A percentile compares a stretch with the other conserved stretches of the same genome.
These are phyloP conservation scores for Fonsecaea nubica DNA, from an alignment of 2,329 filamentous ascomycete genomes.

Conservation along the genomic window DNA sequence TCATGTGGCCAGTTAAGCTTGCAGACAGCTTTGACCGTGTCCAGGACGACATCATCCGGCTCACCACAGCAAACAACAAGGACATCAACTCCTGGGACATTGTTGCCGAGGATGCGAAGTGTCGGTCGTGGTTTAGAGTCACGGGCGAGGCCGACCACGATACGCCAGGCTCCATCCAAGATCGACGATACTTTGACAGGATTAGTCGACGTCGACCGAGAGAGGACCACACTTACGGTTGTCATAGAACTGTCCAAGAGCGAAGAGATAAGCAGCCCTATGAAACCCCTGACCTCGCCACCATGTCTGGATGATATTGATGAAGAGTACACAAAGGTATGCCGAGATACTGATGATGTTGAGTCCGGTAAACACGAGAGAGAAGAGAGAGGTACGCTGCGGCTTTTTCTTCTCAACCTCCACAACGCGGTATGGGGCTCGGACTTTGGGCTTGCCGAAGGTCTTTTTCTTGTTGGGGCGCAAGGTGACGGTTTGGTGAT, in stretches of 20 bases:
- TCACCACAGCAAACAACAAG: slow-evolving; percentile 65
- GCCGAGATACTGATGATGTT: slow-evolving; percentile 12
- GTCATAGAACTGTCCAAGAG: slow-evolving; percentile 24
- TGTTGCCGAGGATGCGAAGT: slow-evolving; percentile 42
- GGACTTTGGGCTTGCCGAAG: neutral
- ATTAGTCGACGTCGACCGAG: slow-evolving; percentile 5
- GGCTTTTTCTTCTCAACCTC: slow-evolving; percentile 20
- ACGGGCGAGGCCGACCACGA: slow-evolving; percentile 50
- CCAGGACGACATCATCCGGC: slow-evolving; percentile 60
- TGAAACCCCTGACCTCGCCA: slow-evolving; percentile 3
- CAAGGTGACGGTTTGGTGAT: neutral
- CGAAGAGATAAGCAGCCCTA: slow-evolving; percentile 18
- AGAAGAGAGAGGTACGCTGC: slow-evolving; percentile 4
- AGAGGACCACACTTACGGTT: slow-evolving; percentile 23
- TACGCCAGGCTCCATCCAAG: slow-evolving; percentile 25
- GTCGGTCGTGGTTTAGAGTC: slow-evolving; percentile 54
- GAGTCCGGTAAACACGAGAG: slow-evolving; percentile 4
- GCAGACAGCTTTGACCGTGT: slow-evolving; percentile 60
- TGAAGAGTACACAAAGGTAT: slow-evolving; percentile 17
- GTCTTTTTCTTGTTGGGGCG: neutral
- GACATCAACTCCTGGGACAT: slow-evolving; percentile 62
- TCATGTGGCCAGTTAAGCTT: slow-evolving; percentile 60
- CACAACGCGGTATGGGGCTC: slow-evolving; percentile 17
- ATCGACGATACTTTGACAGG: slow-evolving; percentile 23
- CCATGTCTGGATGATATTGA: slow-evolving; percentile 13